phyloP scores from a whole-genome alignment of 352 stramenopile species.

The Globisporangium acanthophoron region DNA sequence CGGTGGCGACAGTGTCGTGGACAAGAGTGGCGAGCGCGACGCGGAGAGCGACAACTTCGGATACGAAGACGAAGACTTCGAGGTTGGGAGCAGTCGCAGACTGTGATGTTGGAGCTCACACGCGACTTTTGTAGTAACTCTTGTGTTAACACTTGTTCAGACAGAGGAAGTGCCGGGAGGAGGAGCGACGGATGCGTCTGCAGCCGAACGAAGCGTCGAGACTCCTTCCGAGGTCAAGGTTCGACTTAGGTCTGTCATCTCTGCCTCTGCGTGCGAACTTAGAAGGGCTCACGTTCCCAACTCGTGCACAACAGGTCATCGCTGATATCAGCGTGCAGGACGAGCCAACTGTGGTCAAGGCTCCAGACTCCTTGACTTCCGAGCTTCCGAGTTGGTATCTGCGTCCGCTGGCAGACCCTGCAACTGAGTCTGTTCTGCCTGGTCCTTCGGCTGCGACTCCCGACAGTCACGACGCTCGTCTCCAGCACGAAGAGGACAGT shows the following conservation, averaged over 20 bases:
- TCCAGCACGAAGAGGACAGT: background rate
- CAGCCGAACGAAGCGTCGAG: background rate
- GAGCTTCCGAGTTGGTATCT: conserved; percentile 9
- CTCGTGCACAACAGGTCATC: background rate
- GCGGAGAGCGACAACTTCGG: conserved; percentile 38
- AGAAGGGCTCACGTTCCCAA: background rate
- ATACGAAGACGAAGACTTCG: conserved; percentile 77
- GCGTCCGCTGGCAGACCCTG: conserved; percentile 2
- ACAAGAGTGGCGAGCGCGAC: background rate
- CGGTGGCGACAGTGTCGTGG: conserved; percentile 5
- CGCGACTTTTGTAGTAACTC: background rate
- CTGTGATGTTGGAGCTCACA: background rate
- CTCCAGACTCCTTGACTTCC: background rate
- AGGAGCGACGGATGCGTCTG: background rate
- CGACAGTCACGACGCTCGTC: background rate
- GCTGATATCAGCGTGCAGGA: too few relatives aligned
- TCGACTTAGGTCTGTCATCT: background rate
- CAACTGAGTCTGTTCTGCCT: background rate
- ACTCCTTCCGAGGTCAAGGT: background rate
- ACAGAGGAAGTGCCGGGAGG: background rate
- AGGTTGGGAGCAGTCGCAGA: conserved; percentile 16
- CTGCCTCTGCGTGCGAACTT: too few relatives aligned
- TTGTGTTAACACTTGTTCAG: background rate
- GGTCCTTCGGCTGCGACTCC: background rate
- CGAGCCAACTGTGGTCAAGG: background rate